Percentiles rank a stretch among this genome's conserved stretches.
phyloP scores from a whole-genome alignment of 169 alveolate species.

The Plasmodium inui region DNA sequence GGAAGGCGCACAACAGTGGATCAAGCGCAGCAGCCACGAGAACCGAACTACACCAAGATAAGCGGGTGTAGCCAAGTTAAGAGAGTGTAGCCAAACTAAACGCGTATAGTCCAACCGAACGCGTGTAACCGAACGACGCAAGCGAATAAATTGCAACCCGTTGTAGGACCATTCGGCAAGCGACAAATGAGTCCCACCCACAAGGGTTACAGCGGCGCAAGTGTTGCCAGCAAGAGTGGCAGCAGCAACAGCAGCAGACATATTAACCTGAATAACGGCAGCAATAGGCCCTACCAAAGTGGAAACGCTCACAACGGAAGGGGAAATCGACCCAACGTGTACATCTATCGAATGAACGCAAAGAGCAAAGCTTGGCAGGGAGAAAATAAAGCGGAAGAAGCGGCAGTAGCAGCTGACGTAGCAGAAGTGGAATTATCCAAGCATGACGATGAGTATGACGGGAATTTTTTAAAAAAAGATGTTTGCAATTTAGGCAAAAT shows the following conservation, averaged over 20 bases:
- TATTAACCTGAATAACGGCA: neutral
- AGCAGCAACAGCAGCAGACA: neutral
- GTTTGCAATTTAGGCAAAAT: neutral
- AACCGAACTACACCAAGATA: neutral
- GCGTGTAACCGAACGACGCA: neutral
- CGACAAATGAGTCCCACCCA: neutral
- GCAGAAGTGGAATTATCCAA: neutral
- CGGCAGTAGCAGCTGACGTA: neutral
- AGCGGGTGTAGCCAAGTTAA: too few relatives aligned
- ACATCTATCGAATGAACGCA: constrained; percentile 3
- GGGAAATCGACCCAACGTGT: neutral
- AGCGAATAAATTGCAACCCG: neutral
- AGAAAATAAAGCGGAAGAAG: neutral
- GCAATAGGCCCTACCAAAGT: neutral
- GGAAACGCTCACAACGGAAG: neutral
- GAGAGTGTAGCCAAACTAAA: too few relatives aligned
- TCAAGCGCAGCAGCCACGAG: neutral
- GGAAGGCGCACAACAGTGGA: neutral
- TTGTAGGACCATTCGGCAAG: neutral
- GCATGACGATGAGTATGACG: neutral
- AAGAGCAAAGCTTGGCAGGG: neutral
- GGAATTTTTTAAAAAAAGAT: neutral
- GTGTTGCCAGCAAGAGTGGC: neutral
- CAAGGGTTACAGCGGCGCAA: neutral
- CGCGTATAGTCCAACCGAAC: too few relatives aligned